Conservation (phyloP, 2,329 filamentous ascomycete species). For the Pseudocercospora macadamiae region DNA sequence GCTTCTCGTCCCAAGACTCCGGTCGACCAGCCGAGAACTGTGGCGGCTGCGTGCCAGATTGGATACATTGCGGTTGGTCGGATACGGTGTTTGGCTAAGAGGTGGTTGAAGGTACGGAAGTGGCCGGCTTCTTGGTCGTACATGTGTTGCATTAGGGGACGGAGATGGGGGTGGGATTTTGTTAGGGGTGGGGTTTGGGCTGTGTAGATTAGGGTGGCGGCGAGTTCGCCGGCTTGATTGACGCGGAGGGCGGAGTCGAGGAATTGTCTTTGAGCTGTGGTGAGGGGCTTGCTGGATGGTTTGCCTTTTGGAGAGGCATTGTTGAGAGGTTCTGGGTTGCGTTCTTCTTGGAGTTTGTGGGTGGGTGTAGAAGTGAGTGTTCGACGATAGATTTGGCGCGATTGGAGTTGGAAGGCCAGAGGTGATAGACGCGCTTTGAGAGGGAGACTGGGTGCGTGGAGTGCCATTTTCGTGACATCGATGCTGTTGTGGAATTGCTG, state of each 20-base stretch:
- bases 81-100: conserved; percentile 83
- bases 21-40: conserved; percentile 84
- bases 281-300: conserved; percentile 26
- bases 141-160: conserved; percentile 95
- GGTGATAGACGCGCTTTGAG: conserved; percentile 32
- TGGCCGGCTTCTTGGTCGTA: conserved; percentile 94
- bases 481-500: neutral
- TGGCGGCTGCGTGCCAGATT: conserved; percentile 79
- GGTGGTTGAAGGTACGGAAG: conserved; percentile 78
- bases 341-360: conserved; percentile 24
- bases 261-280: conserved; percentile 67
- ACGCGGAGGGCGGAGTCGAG: conserved; percentile 84
- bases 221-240: conserved; percentile 97
- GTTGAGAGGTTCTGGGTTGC: conserved; percentile 25
- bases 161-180: conserved; percentile 80
- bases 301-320: conserved; percentile 8
- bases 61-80: conserved; percentile 93
- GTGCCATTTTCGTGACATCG: conserved; percentile 7
- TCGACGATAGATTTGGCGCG: conserved; percentile 25
- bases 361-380: conserved; percentile 26
- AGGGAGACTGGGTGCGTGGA: conserved; percentile 24
- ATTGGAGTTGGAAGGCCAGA: conserved; percentile 35
- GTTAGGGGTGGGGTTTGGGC: conserved; percentile 84
- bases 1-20: conserved; percentile 87
- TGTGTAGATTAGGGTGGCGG: conserved; percentile 90